Evolutionary conservation across 805 yeast species (phyloP).

Genomic region (Lachancea meyersii): DNA sequence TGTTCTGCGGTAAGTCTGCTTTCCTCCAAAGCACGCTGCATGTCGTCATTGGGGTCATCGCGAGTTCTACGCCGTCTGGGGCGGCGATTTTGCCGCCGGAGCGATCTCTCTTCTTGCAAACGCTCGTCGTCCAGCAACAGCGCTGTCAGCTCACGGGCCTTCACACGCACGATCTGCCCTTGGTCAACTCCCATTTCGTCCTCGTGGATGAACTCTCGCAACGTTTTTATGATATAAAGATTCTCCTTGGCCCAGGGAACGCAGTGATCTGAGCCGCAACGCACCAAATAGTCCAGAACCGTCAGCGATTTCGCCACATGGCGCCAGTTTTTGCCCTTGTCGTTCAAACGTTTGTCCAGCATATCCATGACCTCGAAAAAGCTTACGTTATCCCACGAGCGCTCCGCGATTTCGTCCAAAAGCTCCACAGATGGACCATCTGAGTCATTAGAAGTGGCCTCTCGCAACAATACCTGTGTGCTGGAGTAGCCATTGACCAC

Average conservation of each 20-base stretch:
- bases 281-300: constrained; percentile 79
- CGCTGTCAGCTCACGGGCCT: constrained; percentile 83
- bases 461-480: constrained; percentile 82
- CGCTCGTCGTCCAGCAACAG: constrained; percentile 77
- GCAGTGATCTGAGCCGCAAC: constrained; percentile 81
- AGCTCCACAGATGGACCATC: constrained; percentile 75
- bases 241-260: constrained; percentile 90
- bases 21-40: constrained; percentile 74
- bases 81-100: constrained; percentile 33
- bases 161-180: constrained; percentile 80
- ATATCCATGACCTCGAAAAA: constrained; percentile 89
- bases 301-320: constrained; percentile 90
- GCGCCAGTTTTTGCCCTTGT: constrained; percentile 95
- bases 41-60: constrained; percentile 62
- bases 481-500: constrained; percentile 72
- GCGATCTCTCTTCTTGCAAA: constrained; percentile 59
- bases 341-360: constrained; percentile 85
- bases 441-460: constrained; percentile 85
- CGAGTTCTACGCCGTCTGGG: constrained; percentile 29
- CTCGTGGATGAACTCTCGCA: constrained; percentile 78
- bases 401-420: constrained; percentile 76
- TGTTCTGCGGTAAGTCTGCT: constrained; percentile 78
- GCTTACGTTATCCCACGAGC: constrained; percentile 66
- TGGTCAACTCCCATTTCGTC: constrained; percentile 78
- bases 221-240: constrained; percentile 77